phyloP scores from a whole-genome alignment of 2,329 filamentous ascomycete genomes.

The Colletotrichum theobromicola region DNA sequence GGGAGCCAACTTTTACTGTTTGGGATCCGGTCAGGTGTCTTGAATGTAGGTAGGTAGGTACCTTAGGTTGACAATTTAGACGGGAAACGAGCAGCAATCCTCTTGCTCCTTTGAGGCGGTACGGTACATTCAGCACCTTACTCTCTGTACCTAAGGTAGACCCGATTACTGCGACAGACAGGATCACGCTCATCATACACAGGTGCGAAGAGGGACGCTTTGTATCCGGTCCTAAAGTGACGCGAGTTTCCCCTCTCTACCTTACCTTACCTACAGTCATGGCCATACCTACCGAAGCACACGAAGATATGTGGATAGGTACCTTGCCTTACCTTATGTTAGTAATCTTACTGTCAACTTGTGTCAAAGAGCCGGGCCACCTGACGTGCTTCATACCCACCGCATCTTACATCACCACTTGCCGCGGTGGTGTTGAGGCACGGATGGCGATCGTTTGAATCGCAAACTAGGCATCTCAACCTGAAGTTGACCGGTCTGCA shows the following conservation, averaged over 20 bases:
- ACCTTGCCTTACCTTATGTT: too few relatives aligned
- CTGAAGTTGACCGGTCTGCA: conserved; percentile 5
- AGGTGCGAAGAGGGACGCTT: neutral
- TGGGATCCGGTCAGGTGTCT: neutral
- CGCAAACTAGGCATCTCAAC: neutral
- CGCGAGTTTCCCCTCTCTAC: neutral
- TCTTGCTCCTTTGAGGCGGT: neutral
- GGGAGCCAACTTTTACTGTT: neutral
- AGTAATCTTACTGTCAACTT: too few relatives aligned
- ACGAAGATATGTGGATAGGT: too few relatives aligned
- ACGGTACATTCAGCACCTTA: neutral
- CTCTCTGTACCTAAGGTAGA: too few relatives aligned
- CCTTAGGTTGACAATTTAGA: neutral
- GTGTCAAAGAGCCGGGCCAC: conserved; percentile 7
- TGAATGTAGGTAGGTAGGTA: too few relatives aligned
- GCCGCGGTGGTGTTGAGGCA: neutral
- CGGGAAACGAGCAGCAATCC: neutral
- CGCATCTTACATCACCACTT: conserved; percentile 8
- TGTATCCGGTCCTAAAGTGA: neutral
- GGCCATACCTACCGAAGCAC: too few relatives aligned
- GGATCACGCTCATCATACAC: neutral
- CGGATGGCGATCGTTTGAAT: neutral
- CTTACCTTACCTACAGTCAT: neutral
- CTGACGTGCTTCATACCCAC: neutral
- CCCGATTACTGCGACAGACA: neutral